These are phyloP conservation scores for Macrolepiota fuliginosa DNA, from an alignment of 768 basidiomycete genomes.

Conservation along the genomic window DNA sequence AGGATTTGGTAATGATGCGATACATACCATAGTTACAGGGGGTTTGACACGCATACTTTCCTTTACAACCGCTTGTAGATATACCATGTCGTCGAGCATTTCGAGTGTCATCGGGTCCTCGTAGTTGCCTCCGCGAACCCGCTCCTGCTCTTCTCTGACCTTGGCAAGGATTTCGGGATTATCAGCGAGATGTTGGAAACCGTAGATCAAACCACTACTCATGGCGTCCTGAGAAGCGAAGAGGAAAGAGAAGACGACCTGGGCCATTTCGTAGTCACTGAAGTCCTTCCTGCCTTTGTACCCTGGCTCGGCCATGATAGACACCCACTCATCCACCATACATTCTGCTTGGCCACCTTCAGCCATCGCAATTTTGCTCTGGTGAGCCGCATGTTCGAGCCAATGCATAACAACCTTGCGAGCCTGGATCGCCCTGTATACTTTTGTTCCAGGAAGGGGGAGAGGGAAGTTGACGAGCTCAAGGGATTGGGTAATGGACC, in stretches of 20 bases:
- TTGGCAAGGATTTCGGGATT: conserved; percentile 86
- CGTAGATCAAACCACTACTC: conserved; percentile 94
- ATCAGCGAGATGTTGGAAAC: conserved; percentile 95
- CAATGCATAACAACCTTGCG: conserved; percentile 82
- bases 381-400: conserved; percentile 75
- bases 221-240: conserved; percentile 98
- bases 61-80: conserved; percentile 89
- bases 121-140: conserved; percentile 74
- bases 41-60: conserved; percentile 91
- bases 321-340: conserved; percentile 92
- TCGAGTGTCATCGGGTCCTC: conserved; percentile 82
- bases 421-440: conserved; percentile 90
- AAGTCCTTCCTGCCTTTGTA: conserved; percentile 85
- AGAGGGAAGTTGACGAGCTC: conserved; percentile 99
- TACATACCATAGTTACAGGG: conserved; percentile 89
- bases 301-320: conserved; percentile 58
- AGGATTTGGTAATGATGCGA: neutral
- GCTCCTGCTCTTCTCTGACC: conserved; percentile 87
- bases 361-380: conserved; percentile 81
- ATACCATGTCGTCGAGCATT: conserved; percentile 89
- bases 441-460: conserved; percentile 92
- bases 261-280: conserved; percentile 92
- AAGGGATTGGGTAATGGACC: conserved; percentile 91
- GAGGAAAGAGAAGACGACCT: conserved; percentile 95
- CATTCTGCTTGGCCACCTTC: conserved; percentile 79